Evolutionary conservation across 192 early-diverging fungal species (phyloP), one percentile per base, ranked within the genome.

Genomic region (Lunasporangiospora selenospora): DNA sequence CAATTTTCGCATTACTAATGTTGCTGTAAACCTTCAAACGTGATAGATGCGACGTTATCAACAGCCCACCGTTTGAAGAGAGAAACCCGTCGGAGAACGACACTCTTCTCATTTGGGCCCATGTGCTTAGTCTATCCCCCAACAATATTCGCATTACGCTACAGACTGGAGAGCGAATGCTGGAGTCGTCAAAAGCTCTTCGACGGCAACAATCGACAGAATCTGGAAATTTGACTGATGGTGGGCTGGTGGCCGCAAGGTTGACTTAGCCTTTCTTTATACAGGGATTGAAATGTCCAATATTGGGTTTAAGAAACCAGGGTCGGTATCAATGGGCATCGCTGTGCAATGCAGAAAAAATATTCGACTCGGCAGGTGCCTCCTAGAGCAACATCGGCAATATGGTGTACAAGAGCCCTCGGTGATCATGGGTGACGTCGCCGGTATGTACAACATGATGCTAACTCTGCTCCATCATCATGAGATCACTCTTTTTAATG

Each of bases 371-470:
- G 41, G 41, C 21, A 6, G 41, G 21, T 43, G 41, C 16, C 41
- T n/a, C 16, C 16, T 10, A 43, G 41, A 16, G 16, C 41, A 43
- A 19, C 41, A 11, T 19, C 41, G 41, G 41, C 7, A 43, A 19
- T 43, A 43, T 19, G 41, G 41, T 16, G 41, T 43, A 19, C 7
- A 43, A 19, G 41, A 43, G 16, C 41, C 41, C 16, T 43, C 41
- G 41, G 41, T 43, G 41, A 16, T n/a, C 41, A 43, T 43, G 41
- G 41, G 41, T 18, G 41, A 43, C 16, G 41, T 43, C 16, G 41
- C 16, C 41, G 41, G 41, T 43, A n/a, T 4, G 41, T 43, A 19
- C 41, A 43, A 19, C 16, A 43, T 6, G 21, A 43, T 43, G 4
- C 16, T 43, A 43, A 6, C 41, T 19, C 41, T 43, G 5, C 41